A percentile compares a stretch with the other conserved stretches of the same genome.
phyloP scores from a whole-genome alignment of 257 asterid species.

The Thymus mandschuricus region DNA sequence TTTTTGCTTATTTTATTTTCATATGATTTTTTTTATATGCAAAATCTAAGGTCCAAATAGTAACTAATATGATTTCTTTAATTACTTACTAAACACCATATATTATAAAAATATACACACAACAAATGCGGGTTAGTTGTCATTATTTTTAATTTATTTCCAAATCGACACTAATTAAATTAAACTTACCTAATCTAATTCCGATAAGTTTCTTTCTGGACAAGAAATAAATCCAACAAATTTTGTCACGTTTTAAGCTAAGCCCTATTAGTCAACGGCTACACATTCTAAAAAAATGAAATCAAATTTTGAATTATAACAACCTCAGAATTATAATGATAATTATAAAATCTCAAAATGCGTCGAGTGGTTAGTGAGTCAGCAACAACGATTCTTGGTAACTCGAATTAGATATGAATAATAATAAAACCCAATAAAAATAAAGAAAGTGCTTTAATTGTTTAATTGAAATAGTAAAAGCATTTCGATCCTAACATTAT shows the following conservation, averaged over 20 bases:
- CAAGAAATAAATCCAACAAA: background rate
- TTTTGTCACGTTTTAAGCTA: background rate
- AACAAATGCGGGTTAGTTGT: background rate
- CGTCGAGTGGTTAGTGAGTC: slow-evolving; percentile 10
- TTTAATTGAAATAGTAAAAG: background rate
- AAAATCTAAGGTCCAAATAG: background rate
- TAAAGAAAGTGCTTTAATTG: background rate
- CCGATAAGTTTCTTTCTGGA: background rate
- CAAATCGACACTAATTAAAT: background rate
- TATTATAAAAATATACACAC: background rate
- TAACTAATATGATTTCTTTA: background rate
- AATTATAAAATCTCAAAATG: background rate
- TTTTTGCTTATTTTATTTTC: no score
- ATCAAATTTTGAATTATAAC: background rate
- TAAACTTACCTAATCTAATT: background rate
- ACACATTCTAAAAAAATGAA: no score
- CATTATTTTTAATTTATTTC: no score
- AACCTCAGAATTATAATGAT: background rate
- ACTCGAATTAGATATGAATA: background rate
- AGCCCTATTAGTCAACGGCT: background rate
- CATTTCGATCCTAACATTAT: slow-evolving; percentile 1
- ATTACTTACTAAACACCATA: background rate
- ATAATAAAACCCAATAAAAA: background rate
- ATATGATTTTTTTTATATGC: no score
- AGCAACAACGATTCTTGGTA: background rate